Evolutionary conservation across 1,139 yeast genomes (phyloP), one percentile per base, ranked within the genome.

Genomic region (Kodamaea suecica): DNA sequence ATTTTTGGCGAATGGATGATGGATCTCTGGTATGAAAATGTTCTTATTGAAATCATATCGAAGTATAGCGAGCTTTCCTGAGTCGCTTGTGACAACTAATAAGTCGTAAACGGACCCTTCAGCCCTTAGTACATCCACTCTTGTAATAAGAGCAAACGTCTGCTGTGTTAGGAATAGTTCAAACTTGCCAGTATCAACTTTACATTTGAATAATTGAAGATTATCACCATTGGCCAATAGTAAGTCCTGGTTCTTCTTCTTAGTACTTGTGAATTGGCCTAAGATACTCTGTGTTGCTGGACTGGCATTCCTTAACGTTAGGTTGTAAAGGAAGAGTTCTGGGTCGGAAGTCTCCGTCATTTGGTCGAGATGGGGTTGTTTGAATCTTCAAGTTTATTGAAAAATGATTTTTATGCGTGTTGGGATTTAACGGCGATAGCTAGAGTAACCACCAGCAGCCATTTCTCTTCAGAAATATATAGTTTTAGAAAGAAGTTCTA

Each of bases 21-120:
- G 78, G 30, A 71, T 63, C 1, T 78, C 43, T 0, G 79, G 62
- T 11, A 60, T 61, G 47, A 87, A 80, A 34, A 53, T 54, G 17
- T 63, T 55, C 9, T 53, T 42, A 1, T 55, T 57, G 0, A 55
- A 44, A 31, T 73, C 66, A 47, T 72, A 76, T 43, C 75, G 76
- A 11, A 82, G 57, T 0, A 90, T 56, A 0, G 81, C 64, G 14
- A 88, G 47, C 38, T 78, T 76, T 0, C 97, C 97, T 1, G 95
- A 76, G 52, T 90, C 97, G 0, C 95, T 78, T 0, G 94, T 75
- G 3, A 87, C 57, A n/a, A 83, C 73, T 17, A 90, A 47, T 26
- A 65, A 64, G 45, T 86, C 94, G 76, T 56, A 0, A 6, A 19
- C 8, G 6, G 21, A 19, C 83, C 87, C 0, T 76, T 65, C 9